phyloP scores from a whole-genome alignment of 1,284 basidiomycete genomes.

The Ceratobasidium sp. region DNA sequence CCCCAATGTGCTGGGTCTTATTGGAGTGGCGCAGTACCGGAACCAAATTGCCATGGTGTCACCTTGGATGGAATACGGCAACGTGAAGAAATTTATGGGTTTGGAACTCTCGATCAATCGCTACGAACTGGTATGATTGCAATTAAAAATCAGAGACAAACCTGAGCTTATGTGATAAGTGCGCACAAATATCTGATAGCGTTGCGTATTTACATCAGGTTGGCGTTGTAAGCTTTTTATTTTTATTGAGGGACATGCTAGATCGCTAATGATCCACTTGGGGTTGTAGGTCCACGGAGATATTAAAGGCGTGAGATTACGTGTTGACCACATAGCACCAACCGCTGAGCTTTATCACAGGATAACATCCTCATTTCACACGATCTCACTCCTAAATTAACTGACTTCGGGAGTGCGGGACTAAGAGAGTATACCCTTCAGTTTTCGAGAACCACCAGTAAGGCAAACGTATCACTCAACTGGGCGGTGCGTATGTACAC shows the following conservation, averaged over 20 bases:
- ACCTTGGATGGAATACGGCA: background rate
- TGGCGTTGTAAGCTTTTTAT: background rate
- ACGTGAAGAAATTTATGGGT: background rate
- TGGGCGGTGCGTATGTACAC: background rate
- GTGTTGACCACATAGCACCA: background rate
- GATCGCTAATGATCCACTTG: background rate
- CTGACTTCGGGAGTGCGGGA: background rate
- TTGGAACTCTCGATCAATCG: background rate
- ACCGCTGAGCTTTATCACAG: background rate
- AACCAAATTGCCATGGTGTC: constrained; percentile 2
- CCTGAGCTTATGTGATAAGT: background rate
- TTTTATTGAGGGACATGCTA: background rate
- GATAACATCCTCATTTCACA: background rate
- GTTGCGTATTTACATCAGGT: background rate
- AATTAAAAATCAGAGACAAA: background rate
- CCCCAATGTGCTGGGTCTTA: background rate
- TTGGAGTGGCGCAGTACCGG: background rate
- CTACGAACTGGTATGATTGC: background rate
- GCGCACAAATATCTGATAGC: background rate
- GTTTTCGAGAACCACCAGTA: background rate
- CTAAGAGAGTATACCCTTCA: background rate
- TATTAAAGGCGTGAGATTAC: background rate
- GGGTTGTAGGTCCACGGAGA: background rate
- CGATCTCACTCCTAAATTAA: background rate
- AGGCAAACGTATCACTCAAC: background rate